These are phyloP conservation scores for Xylaria curta DNA, from an alignment of 495 filamentous ascomycete genomes.

Conservation along the genomic window DNA sequence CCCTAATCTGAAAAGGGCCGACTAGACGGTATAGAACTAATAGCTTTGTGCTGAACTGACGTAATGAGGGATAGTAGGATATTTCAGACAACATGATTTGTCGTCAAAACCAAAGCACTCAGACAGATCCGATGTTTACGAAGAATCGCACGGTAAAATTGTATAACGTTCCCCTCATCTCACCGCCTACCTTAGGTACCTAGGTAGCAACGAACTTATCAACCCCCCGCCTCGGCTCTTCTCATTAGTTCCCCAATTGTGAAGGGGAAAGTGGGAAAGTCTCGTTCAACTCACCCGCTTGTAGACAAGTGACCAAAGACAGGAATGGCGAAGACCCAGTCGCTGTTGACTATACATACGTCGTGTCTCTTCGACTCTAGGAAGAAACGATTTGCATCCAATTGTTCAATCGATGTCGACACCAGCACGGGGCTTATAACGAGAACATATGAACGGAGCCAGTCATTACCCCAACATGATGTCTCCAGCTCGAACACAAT, in stretches of 20 bases:
- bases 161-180: background rate
- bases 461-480: conserved; percentile 26
- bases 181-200: background rate
- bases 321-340: conserved; percentile 9
- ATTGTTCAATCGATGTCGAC: conserved; percentile 51
- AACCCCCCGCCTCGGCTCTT: background rate
- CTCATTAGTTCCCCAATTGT: background rate
- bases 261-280: background rate
- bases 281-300: no score
- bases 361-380: conserved; percentile 56
- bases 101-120: no score
- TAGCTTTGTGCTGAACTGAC: background rate
- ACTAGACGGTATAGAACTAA: background rate
- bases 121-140: no score
- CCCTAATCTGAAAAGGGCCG: background rate
- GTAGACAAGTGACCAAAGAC: background rate
- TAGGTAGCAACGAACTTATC: background rate
- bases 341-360: conserved; percentile 48
- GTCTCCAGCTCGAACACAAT: conserved; percentile 35
- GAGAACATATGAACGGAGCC: conserved; percentile 40
- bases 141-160: background rate
- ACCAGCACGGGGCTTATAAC: conserved; percentile 50
- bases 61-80: background rate
- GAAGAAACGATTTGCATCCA: conserved; percentile 49
- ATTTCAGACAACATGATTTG: background rate